Evolutionary conservation across 2,329 filamentous ascomycete genomes (phyloP).

Genomic region (Monosporascus sp.): DNA sequence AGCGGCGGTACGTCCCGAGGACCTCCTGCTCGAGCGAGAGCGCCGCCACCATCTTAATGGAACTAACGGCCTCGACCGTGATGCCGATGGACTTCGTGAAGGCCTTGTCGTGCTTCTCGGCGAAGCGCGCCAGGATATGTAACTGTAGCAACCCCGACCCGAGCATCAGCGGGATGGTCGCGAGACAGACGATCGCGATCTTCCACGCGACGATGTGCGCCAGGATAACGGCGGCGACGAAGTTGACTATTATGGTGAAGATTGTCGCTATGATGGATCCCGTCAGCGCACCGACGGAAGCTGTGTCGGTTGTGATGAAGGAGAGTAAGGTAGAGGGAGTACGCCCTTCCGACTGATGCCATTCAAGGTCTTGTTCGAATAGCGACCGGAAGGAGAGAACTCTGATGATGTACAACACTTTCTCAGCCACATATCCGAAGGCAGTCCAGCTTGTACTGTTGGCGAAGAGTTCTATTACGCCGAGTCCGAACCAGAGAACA

Average conservation of each 20-base stretch:
- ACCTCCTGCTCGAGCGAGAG: constrained; percentile 50
- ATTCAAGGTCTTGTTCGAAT: constrained; percentile 61
- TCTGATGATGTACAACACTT: constrained; percentile 58
- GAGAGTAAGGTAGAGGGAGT: constrained; percentile 58
- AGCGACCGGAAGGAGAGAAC: constrained; percentile 60
- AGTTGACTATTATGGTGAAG: constrained; percentile 63
- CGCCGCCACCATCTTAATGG: constrained; percentile 58
- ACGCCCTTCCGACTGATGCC: constrained; percentile 62
- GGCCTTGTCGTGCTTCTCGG: constrained; percentile 58
- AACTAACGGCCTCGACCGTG: constrained; percentile 61
- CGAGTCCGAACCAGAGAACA: constrained; percentile 43
- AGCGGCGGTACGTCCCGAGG: constrained; percentile 46
- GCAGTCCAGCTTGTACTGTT: constrained; percentile 53
- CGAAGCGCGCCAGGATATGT: constrained; percentile 54
- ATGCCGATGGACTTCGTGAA: constrained; percentile 60
- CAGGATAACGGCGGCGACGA: constrained; percentile 61
- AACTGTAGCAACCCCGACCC: constrained; percentile 66
- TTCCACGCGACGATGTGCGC: constrained; percentile 71
- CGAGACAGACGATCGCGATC: constrained; percentile 67
- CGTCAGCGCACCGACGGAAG: constrained; percentile 61
- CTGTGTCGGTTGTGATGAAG: constrained; percentile 65
- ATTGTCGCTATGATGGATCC: constrained; percentile 66
- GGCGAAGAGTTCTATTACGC: constrained; percentile 52
- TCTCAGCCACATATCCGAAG: constrained; percentile 56
- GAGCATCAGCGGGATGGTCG: constrained; percentile 63